A percentile compares a stretch with the other conserved stretches of the same genome.
These are phyloP conservation scores for Hemisphaericaspora nanyangensis DNA, from an alignment of 805 yeast species.

Conservation along the genomic window DNA sequence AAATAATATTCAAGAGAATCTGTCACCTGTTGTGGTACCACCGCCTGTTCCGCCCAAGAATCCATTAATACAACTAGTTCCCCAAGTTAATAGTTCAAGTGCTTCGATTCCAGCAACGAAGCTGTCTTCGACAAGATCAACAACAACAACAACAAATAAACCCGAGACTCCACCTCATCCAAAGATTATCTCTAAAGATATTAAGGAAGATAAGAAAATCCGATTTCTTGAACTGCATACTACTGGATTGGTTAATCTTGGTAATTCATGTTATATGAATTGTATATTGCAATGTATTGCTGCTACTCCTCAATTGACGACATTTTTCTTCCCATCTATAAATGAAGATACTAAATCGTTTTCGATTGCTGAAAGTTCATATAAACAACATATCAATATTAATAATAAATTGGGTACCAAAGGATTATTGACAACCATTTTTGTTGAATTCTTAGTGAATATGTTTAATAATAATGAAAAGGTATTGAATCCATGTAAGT, in stretches of 20 bases:
- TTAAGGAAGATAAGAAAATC: slow-evolving; percentile 1
- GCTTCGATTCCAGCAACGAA: neutral
- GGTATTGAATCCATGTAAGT: slow-evolving; percentile 55
- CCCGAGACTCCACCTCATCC: neutral
- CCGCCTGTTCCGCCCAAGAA: neutral
- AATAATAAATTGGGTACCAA: slow-evolving; percentile 74
- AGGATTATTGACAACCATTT: slow-evolving; percentile 71
- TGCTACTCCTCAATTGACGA: slow-evolving; percentile 64
- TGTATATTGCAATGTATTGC: slow-evolving; percentile 82
- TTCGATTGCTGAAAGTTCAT: slow-evolving; percentile 38
- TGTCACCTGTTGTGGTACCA: too few relatives aligned
- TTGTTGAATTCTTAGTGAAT: slow-evolving; percentile 54
- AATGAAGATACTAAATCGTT: neutral
- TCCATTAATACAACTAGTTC: neutral
- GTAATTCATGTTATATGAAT: slow-evolving; percentile 93
- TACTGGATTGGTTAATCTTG: slow-evolving; percentile 76
- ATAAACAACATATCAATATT: slow-evolving; percentile 64
- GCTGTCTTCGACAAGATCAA: neutral
- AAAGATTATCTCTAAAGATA: neutral
- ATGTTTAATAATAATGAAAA: slow-evolving; percentile 48
- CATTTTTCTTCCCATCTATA: slow-evolving; percentile 46
- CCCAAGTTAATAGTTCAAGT: too few relatives aligned
- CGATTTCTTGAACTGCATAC: slow-evolving; percentile 37
- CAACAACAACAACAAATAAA: neutral
- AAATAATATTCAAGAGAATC: too few relatives aligned